These are phyloP conservation scores for Grifola frondosa DNA, from an alignment of 1,284 basidiomycete species.

Conservation along the genomic window DNA sequence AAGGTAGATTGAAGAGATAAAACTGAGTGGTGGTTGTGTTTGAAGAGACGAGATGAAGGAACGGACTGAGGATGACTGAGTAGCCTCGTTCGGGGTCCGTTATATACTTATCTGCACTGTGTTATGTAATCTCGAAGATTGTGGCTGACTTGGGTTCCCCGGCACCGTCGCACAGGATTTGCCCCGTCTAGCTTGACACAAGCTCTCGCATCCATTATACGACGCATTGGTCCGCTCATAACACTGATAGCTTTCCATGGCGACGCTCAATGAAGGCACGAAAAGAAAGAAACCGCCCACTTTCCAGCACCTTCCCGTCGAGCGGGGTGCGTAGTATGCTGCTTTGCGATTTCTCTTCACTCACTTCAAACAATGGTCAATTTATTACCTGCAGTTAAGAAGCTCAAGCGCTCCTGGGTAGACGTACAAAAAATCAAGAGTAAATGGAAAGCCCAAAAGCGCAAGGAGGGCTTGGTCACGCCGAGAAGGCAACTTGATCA, in stretches of 20 bases:
- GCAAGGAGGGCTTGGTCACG: conserved; percentile 48
- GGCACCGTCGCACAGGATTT: conserved; percentile 5
- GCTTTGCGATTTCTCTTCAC: background rate
- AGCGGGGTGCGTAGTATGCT: conserved; percentile 49
- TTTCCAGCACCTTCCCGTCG: conserved; percentile 64
- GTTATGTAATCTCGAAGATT: conserved; percentile 30
- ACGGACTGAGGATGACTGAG: conserved; percentile 31
- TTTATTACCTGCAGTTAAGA: conserved; percentile 64
- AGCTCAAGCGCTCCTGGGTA: conserved; percentile 73
- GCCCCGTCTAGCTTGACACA: conserved; percentile 1
- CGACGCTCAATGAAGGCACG: conserved; percentile 17
- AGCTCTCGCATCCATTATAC: background rate
- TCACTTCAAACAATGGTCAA: conserved; percentile 6
- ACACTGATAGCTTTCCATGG: conserved; percentile 9
- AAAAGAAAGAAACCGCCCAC: conserved; percentile 65
- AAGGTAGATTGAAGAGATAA: conserved; percentile 37
- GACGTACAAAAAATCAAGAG: conserved; percentile 71
- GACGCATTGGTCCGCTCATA: conserved; percentile 4
- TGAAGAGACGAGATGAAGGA: conserved; percentile 15
- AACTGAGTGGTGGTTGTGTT: conserved; percentile 47
- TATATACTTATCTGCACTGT: conserved; percentile 20
- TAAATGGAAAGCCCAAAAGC: conserved; percentile 76
- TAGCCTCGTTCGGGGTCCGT: conserved; percentile 22
- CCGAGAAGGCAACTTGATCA: conserved; percentile 17
- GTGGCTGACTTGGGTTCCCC: conserved; percentile 2